Conservation (phyloP, 202 grass and related monocot species). For the Cymbopogon flexuosus region DNA sequence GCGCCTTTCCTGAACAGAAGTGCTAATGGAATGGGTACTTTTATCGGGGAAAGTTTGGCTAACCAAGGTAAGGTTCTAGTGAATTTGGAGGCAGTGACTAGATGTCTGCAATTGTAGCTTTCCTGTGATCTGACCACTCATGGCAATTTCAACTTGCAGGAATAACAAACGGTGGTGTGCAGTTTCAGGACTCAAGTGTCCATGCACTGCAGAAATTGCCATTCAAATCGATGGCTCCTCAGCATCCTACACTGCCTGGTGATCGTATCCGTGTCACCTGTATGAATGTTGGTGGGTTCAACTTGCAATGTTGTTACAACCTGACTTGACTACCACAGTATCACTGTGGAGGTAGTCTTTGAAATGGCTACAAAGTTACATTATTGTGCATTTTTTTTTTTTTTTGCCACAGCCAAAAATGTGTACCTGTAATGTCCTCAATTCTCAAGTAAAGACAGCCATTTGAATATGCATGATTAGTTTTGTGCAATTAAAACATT, state of each 20-base stretch:
- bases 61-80: constrained; percentile 32
- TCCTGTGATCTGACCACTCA: background rate
- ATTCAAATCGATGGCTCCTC: constrained; percentile 18
- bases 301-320: constrained; percentile 30
- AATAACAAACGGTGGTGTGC: background rate
- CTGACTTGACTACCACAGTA: constrained; percentile 33
- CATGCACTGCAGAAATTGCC: constrained; percentile 38
- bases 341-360: constrained; percentile 24
- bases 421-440: constrained; percentile 6
- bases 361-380: constrained; percentile 31
- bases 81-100: background rate
- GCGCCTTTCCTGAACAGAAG: constrained; percentile 23
- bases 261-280: constrained; percentile 52
- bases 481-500: too few species aligned
- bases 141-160: constrained; percentile 24
- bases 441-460: background rate
- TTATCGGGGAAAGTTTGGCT: constrained; percentile 10
- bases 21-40: constrained; percentile 3
- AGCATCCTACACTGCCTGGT: constrained; percentile 19
- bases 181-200: constrained; percentile 35
- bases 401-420: background rate
- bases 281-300: constrained; percentile 60
- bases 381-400: constrained; percentile 34
- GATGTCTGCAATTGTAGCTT: background rate
- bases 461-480: too few species aligned